phyloP scores from a whole-genome alignment of 2,329 filamentous ascomycete species.

The Penicillium sp. region DNA sequence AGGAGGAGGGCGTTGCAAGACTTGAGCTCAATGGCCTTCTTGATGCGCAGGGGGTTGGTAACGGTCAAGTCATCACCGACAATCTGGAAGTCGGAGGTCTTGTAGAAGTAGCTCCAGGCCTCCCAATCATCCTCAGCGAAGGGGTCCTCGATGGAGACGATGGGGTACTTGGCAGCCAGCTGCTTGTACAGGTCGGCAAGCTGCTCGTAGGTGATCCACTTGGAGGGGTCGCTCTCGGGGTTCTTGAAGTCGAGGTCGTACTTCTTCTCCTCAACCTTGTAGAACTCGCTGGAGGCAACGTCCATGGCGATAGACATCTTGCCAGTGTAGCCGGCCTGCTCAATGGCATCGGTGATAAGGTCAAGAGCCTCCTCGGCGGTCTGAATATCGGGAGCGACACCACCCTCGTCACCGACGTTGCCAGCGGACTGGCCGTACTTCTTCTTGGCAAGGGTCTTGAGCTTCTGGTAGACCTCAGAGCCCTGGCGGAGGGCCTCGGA shows the following conservation, averaged over 20 bases:
- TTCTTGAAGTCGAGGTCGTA: constrained; percentile 99
- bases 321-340: constrained; percentile 92
- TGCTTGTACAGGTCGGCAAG: constrained; percentile 88
- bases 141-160: constrained; percentile 97
- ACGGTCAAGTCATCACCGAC: constrained; percentile 98
- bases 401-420: constrained; percentile 99
- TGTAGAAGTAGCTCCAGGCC: constrained; percentile 99
- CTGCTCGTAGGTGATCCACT: constrained; percentile 99
- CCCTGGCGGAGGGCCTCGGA: constrained; percentile 95
- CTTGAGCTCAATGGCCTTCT: constrained; percentile 99
- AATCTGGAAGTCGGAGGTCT: constrained; percentile 97
- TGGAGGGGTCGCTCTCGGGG: constrained; percentile 89
- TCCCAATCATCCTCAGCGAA: constrained; percentile 99
- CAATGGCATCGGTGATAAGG: constrained; percentile 91
- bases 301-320: constrained; percentile 99
- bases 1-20: constrained; percentile 96
- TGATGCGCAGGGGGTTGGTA: constrained; percentile 98
- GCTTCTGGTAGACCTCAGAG: constrained; percentile 95
- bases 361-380: constrained; percentile 94
- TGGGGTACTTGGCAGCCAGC: constrained; percentile 92
- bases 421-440: constrained; percentile 98
- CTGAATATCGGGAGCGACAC: constrained; percentile 98
- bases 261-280: constrained; percentile 97
- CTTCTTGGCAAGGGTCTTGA: constrained; percentile 97
- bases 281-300: constrained; percentile 98